Base-by-base conservation (phyloP, 2,329 filamentous ascomycete genomes). In the Epichloe scottii region DNA sequence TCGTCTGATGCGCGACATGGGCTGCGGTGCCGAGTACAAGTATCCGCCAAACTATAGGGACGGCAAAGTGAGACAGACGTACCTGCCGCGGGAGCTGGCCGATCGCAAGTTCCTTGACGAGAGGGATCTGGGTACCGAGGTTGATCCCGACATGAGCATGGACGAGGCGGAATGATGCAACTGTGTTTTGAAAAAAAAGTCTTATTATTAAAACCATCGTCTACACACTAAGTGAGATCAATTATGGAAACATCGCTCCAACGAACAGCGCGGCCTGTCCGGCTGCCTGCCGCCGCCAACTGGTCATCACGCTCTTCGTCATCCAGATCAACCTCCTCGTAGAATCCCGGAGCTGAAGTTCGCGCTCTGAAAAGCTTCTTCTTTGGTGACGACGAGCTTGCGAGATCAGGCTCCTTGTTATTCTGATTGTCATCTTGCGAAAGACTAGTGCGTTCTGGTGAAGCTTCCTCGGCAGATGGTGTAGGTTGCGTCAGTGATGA, bases 41-140 rank as follows among this genome's bases (percentile, higher is more conserved):
- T 97, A 98, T 63, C 95, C 95, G 58, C 93, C 93, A 0, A 87
- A 95, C 58, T 98, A 91, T 62, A 69, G 78, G 48, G 81, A 90
- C 54, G 93, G 93, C 0, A 79, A 72, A 58, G 91, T 97, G 0
- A 77, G 74, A 56, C 93, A 98, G 70, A 85, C 90, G 23, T 98
- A 97, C 67, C 67, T 98, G n/a, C 93, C 93, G 0, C 84, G 88
- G 11, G 78, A 78, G 51, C 66, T 98, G 7, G 65, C 72, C 37
- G 89, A 84, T 0, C 75, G 85, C 46, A 72, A 61, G 19, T 97
- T 97, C 62, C 66, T 97, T 38, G 89, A 94, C 61, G 82, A 89
- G 4, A 71, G 75, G 41, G 86, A 97, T 67, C 65, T 98, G 52
- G 91, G 91, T 2, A 84, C 78, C 0, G 81, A 85, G 59, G 66